Evolutionary conservation across 495 filamentous ascomycete species (phyloP).

Genomic region (Astrocystis sublimbata): DNA sequence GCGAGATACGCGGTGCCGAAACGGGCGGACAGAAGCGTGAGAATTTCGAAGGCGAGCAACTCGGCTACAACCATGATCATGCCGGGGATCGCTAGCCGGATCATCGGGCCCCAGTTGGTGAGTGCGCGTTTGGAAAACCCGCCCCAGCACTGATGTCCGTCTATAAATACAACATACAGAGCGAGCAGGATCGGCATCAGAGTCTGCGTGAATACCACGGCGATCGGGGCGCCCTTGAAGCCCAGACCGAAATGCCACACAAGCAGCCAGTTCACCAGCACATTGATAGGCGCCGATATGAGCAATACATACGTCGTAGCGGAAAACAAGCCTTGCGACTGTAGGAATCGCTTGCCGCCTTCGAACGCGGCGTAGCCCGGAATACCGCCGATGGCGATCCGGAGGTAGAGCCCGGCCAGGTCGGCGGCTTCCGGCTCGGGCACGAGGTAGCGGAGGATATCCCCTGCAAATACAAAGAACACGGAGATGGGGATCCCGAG

Average conservation of each 20-base stretch:
- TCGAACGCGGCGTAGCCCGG: conserved; percentile 72
- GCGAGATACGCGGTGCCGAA: conserved; percentile 69
- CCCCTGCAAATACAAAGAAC: conserved; percentile 59
- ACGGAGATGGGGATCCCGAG: conserved; percentile 63
- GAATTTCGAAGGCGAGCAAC: conserved; percentile 79
- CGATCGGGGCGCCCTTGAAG: conserved; percentile 81
- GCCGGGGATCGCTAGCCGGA: conserved; percentile 79
- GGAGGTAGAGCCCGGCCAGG: conserved; percentile 68
- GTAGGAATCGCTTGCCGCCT: conserved; percentile 68
- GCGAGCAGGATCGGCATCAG: conserved; percentile 76
- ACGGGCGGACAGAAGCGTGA: conserved; percentile 71
- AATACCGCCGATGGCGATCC: conserved; percentile 62
- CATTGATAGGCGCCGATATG: conserved; percentile 66
- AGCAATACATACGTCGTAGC: conserved; percentile 68
- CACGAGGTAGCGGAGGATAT: conserved; percentile 59
- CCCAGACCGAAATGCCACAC: conserved; percentile 75
- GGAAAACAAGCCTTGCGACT: conserved; percentile 70
- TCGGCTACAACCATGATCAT: conserved; percentile 93
- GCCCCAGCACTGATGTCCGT: conserved; percentile 82
- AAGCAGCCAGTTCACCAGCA: conserved; percentile 66
- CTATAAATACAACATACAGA: conserved; percentile 72
- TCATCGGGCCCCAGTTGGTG: conserved; percentile 58
- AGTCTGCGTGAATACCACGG: conserved; percentile 78
- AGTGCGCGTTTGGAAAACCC: conserved; percentile 52
- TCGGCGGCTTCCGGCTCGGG: conserved; percentile 61